Conservation (phyloP, 1,139 yeast genomes). For the Saccharomyces hybrid region DNA sequence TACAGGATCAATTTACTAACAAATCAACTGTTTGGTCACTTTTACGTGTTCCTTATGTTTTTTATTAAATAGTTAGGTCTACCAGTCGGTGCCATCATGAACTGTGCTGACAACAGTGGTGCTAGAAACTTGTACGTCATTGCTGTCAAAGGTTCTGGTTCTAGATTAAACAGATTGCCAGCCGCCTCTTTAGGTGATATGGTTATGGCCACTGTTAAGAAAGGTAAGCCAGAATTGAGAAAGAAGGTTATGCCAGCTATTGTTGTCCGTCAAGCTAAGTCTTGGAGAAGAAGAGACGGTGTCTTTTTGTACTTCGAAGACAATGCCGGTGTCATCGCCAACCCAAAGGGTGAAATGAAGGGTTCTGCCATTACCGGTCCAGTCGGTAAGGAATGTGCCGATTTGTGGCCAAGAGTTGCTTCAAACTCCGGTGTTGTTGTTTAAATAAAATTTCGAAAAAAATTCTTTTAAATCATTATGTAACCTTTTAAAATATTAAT, state of each 20-base stretch:
- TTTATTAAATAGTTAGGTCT: slow-evolving; percentile 69
- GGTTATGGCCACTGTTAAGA: slow-evolving; percentile 99
- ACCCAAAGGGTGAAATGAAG: slow-evolving; percentile 99
- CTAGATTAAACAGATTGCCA: slow-evolving; percentile 99
- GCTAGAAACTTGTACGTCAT: slow-evolving; percentile 98
- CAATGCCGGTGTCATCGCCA: slow-evolving; percentile 99
- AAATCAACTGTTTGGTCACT: slow-evolving; percentile 1
- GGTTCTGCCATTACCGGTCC: slow-evolving; percentile 99
- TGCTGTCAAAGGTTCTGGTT: slow-evolving; percentile 99
- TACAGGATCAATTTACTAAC: slow-evolving; percentile 17
- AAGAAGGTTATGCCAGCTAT: slow-evolving; percentile 99
- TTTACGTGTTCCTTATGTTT: slow-evolving; percentile 2
- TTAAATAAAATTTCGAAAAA: slow-evolving; percentile 37
- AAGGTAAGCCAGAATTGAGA: slow-evolving; percentile 99
- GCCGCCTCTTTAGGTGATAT: slow-evolving; percentile 99
- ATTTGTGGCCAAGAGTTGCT: slow-evolving; percentile 99
- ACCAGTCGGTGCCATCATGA: slow-evolving; percentile 99
- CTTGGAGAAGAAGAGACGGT: slow-evolving; percentile 99
- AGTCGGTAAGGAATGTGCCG: slow-evolving; percentile 99
- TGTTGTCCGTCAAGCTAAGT: slow-evolving; percentile 98
- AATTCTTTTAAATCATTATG: slow-evolving; percentile 2
- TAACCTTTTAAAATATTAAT: slow-evolving; percentile 4
- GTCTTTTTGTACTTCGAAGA: slow-evolving; percentile 99
- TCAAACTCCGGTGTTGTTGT: slow-evolving; percentile 99
- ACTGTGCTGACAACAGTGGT: slow-evolving; percentile 99